Conservation (phyloP, 176 grass and related monocot genomes). For the Hsuehochloa calcarea region DNA sequence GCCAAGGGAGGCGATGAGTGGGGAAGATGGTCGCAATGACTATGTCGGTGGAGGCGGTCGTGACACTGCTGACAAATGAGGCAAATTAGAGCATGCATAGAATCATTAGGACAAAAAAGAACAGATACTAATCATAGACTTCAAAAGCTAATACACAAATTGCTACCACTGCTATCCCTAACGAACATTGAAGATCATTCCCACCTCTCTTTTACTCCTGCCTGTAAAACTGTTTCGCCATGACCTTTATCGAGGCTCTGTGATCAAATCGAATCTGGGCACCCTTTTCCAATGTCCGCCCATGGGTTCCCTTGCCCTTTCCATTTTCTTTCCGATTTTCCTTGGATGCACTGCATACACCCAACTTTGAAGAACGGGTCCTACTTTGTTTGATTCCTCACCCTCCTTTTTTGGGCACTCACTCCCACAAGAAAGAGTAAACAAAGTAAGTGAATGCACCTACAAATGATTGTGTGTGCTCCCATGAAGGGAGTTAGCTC, state of each 20-base stretch:
- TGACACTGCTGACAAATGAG: too few species aligned
- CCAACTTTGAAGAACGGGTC: slow-evolving; percentile 36
- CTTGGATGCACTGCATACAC: slow-evolving; percentile 6
- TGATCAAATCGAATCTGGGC: slow-evolving; percentile 27
- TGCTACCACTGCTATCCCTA: too few species aligned
- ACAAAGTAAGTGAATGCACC: slow-evolving; percentile 1
- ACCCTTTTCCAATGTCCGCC: slow-evolving; percentile 46
- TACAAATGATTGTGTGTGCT: slow-evolving; percentile 38
- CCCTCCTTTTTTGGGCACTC: slow-evolving; percentile 19
- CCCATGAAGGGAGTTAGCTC: slow-evolving; percentile 9
- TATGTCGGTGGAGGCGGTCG: too few species aligned
- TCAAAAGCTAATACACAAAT: too few species aligned
- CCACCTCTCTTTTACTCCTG: slow-evolving; percentile 21
- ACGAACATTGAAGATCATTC: too few species aligned
- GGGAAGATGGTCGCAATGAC: too few species aligned
- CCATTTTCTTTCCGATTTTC: slow-evolving; percentile 29
- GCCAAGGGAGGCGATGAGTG: too few species aligned
- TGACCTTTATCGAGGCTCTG: slow-evolving; percentile 59
- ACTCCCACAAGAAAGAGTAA: slow-evolving; percentile 36
- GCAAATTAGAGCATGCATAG: too few species aligned
- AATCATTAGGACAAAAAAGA: too few species aligned
- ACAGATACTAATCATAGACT: too few species aligned
- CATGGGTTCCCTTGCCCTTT: slow-evolving; percentile 31
- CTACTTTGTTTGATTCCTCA: slow-evolving; percentile 45
- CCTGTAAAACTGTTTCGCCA: slow-evolving; percentile 30